Evolutionary conservation across 2,329 filamentous ascomycete genomes (phyloP).

Genomic region (Venturia aucupariae): DNA sequence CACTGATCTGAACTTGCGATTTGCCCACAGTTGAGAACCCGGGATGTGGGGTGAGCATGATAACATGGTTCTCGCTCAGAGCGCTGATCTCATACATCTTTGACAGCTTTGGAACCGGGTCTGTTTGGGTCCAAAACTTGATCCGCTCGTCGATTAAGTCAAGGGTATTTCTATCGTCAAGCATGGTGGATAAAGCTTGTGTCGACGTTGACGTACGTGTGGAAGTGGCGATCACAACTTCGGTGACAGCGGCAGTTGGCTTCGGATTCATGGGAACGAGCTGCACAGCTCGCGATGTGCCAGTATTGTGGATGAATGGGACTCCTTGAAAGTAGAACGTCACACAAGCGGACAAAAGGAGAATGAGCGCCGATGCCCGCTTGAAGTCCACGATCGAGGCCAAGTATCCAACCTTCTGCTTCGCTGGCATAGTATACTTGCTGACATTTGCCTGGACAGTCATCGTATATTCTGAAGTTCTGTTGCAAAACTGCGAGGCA

Average conservation of each 20-base stretch:
- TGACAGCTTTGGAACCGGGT: neutral
- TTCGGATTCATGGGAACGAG: neutral
- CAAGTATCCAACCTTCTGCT: neutral
- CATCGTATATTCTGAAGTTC: neutral
- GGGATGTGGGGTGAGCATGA: neutral
- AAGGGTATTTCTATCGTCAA: neutral
- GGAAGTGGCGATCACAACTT: neutral
- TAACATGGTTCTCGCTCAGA: neutral
- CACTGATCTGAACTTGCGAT: neutral
- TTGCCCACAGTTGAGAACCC: neutral
- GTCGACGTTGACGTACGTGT: neutral
- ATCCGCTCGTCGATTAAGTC: neutral
- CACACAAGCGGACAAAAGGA: neutral
- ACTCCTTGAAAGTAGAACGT: neutral
- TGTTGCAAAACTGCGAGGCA: neutral
- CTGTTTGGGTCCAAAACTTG: slow-evolving; percentile 4
- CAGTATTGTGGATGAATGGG: neutral
- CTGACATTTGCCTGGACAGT: neutral
- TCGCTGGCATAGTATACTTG: neutral
- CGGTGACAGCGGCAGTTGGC: neutral
- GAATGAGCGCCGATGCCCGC: neutral
- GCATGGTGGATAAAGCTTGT: neutral
- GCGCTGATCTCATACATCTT: neutral
- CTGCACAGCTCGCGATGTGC: neutral
- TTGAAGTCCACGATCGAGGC: neutral